These are phyloP conservation scores for Ganoderma multipileum DNA, from an alignment of 1,284 basidiomycete genomes.

Conservation along the genomic window DNA sequence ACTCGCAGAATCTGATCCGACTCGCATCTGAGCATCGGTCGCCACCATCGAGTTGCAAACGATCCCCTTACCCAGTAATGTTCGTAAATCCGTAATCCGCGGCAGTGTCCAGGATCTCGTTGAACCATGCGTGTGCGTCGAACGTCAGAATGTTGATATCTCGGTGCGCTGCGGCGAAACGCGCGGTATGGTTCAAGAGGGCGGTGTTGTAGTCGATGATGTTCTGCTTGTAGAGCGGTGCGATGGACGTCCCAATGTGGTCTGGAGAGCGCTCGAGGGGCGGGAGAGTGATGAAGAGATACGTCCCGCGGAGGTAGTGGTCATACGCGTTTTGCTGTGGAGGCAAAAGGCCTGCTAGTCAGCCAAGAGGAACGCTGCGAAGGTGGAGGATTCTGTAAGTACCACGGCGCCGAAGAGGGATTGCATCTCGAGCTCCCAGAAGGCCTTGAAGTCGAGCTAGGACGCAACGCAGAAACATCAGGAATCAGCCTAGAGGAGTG, in stretches of 20 bases:
- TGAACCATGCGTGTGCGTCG: slow-evolving; percentile 59
- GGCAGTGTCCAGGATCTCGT: slow-evolving; percentile 50
- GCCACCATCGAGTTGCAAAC: background rate
- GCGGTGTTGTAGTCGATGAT: slow-evolving; percentile 51
- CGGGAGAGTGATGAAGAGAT: slow-evolving; percentile 63
- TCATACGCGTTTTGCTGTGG: slow-evolving; percentile 49
- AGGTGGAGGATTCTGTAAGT: slow-evolving; percentile 19
- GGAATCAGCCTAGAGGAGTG: no score
- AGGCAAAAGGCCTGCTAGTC: background rate
- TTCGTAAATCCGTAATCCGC: slow-evolving; percentile 54
- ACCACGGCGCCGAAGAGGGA: slow-evolving; percentile 61
- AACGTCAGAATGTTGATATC: slow-evolving; percentile 53
- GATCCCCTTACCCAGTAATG: slow-evolving; percentile 45
- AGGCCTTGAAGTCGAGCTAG: slow-evolving; percentile 44
- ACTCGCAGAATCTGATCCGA: slow-evolving; percentile 51
- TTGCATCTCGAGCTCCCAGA: slow-evolving; percentile 58
- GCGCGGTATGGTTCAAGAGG: slow-evolving; percentile 43
- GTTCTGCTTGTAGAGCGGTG: slow-evolving; percentile 46
- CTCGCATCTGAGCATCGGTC: background rate
- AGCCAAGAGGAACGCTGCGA: background rate
- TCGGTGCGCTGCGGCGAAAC: slow-evolving; percentile 47
- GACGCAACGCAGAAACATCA: background rate
- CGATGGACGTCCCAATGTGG: slow-evolving; percentile 39
- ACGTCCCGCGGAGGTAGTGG: slow-evolving; percentile 48
- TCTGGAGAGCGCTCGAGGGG: slow-evolving; percentile 56